Percentiles rank a stretch among this genome's conserved stretches.
Evolutionary conservation across 176 grass and related monocot species (phyloP).

Genomic region (Hordeum marinum): DNA sequence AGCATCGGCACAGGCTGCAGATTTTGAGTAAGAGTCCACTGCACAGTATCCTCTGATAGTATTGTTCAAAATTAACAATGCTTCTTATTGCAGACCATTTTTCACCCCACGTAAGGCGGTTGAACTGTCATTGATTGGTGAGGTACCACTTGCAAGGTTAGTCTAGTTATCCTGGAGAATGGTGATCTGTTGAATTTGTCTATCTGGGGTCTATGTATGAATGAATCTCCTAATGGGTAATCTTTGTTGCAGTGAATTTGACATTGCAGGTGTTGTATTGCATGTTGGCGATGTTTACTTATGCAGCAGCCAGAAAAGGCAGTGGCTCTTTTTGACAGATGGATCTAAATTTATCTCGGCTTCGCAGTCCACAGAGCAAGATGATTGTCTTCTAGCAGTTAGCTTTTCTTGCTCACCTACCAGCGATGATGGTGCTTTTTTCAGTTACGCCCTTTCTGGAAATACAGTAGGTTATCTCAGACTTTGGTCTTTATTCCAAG

Average conservation of each 20-base stretch:
- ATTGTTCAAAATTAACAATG: constrained; percentile 2
- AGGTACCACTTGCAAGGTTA: constrained; percentile 78
- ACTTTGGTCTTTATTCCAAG: neutral
- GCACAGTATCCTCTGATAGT: neutral
- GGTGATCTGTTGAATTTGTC: constrained; percentile 5
- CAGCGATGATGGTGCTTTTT: constrained; percentile 55
- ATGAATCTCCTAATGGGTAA: constrained; percentile 2
- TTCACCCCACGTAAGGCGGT: constrained; percentile 71
- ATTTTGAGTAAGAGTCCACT: constrained; percentile 73
- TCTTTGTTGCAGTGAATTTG: constrained; percentile 77
- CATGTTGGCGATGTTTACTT: constrained; percentile 70
- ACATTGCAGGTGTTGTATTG: constrained; percentile 73
- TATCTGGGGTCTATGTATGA: neutral
- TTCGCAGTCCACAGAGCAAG: constrained; percentile 35
- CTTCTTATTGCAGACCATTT: constrained; percentile 65
- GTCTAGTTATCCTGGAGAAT: neutral
- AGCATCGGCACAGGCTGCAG: constrained; percentile 37
- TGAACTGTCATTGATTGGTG: constrained; percentile 65
- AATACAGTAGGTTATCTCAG: constrained; percentile 56
- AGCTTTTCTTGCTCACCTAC: constrained; percentile 49
- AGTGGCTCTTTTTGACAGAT: constrained; percentile 90
- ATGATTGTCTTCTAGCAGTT: constrained; percentile 67
- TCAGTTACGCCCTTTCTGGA: constrained; percentile 56
- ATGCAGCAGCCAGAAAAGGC: constrained; percentile 64
- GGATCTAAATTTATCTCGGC: constrained; percentile 49